Evolutionary conservation across 1,284 basidiomycete genomes (phyloP), one percentile per base, ranked within the genome.

Genomic region (Ustilago loliicola): DNA sequence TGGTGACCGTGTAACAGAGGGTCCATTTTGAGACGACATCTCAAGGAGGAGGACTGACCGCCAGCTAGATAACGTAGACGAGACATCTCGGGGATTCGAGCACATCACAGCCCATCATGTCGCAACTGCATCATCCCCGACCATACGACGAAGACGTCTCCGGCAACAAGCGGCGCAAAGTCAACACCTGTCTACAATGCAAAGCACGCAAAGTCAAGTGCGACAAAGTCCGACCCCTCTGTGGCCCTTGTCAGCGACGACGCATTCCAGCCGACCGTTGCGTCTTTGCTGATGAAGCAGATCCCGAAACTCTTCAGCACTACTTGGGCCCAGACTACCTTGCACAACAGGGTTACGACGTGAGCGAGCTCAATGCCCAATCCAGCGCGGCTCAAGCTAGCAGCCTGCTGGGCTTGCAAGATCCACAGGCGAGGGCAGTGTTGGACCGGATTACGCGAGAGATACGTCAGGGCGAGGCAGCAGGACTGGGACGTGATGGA

Each of bases 131-230:
- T 48, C 75, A 77, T 40, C 63, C 75, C 3, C 66, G 65, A 54
- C 75, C 75, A 1, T 48, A 48, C 32, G 75, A 73, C n/a, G 75
- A 77, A 21, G 75, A 77, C 9, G 29, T 40, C 19, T 59, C 51
- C 13, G 58, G 70, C 55, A 66, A 69, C 70, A 83, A 84, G 55
- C 67, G 83, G 1, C 77, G 83, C 48, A 84, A 84, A 53, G 81
- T 84, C 60, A 84, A 84, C 62, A 84, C 83, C 23, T 84, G 83
- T 50, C 72, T 83, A 4, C 80, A 81, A n/a, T 84, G 83, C 76
- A 84, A 84, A 69, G 72, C 71, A 21, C 77, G 79, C 32, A 80
- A 80, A 51, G 80, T 80, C 17, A 81, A 83, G 61, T 84, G 82
- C 57, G 83, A 85, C 75, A 79, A 81, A 60, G 78, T 77, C 34